phyloP scores from a whole-genome alignment of 768 basidiomycete species.

The Auricularia sp. region DNA sequence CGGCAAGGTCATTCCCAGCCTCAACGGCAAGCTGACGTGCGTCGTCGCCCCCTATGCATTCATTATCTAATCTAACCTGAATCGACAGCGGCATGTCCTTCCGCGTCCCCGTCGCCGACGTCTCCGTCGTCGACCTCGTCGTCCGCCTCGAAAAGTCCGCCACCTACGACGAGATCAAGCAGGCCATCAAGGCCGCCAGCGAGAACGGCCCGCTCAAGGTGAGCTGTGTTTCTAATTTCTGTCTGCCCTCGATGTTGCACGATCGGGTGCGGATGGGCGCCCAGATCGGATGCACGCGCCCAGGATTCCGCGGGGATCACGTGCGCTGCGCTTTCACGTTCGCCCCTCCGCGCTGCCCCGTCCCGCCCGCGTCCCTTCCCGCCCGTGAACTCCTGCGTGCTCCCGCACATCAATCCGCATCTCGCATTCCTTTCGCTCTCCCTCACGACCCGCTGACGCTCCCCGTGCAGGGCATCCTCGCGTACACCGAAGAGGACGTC shows the following conservation, averaged over 20 bases:
- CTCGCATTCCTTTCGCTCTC: not conserved
- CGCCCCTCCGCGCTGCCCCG: too few species aligned
- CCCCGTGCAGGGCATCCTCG: conserved; percentile 49
- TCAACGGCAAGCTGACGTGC: conserved; percentile 87
- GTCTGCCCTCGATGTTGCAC: not conserved
- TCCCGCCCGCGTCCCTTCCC: too few species aligned
- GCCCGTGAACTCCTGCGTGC: too few species aligned
- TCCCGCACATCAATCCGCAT: not conserved
- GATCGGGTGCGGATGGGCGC: not conserved
- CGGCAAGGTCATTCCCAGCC: conserved; percentile 90
- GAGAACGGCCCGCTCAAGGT: conserved; percentile 46
- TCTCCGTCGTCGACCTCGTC: conserved; percentile 97
- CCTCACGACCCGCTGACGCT: conserved; percentile 11
- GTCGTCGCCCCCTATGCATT: conserved; percentile 39
- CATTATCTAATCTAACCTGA: not conserved
- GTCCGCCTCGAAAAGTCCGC: conserved; percentile 82
- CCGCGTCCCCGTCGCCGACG: conserved; percentile 94
- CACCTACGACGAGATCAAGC: conserved; percentile 87
- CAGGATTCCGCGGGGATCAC: too few species aligned
- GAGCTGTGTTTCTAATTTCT: not conserved
- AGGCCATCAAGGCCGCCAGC: conserved; percentile 68
- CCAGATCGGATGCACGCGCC: too few species aligned
- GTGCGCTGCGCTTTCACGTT: too few species aligned
- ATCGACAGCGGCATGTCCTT: conserved; percentile 62
- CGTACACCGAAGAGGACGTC: conserved; percentile 87